These are phyloP conservation scores for Endoconidiophora polonica DNA, from an alignment of 2,329 filamentous ascomycete genomes.

Conservation along the genomic window DNA sequence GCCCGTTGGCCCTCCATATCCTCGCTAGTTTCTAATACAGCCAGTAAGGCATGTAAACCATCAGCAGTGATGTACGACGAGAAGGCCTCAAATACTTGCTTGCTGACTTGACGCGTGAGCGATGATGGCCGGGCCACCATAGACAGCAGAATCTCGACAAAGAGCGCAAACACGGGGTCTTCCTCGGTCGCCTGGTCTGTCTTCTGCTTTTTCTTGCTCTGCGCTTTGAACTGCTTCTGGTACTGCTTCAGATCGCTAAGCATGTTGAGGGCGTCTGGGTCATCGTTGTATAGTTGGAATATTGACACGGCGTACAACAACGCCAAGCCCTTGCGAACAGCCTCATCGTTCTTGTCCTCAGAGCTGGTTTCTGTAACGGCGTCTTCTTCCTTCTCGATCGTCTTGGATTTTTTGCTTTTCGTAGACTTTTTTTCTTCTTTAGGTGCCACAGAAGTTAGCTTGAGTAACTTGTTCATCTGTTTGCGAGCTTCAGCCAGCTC, in stretches of 20 bases:
- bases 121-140: slow-evolving; percentile 75
- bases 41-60: slow-evolving; percentile 47
- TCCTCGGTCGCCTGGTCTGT: slow-evolving; percentile 34
- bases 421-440: slow-evolving; percentile 15
- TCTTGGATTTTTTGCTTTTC: slow-evolving; percentile 1
- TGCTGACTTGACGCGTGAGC: slow-evolving; percentile 69
- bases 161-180: slow-evolving; percentile 27
- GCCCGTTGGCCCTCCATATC: slow-evolving; percentile 69
- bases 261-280: slow-evolving; percentile 68
- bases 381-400: not conserved
- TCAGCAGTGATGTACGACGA: slow-evolving; percentile 55
- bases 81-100: slow-evolving; percentile 77
- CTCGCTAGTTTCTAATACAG: slow-evolving; percentile 64
- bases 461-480: slow-evolving; percentile 36
- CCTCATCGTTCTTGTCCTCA: slow-evolving; percentile 21
- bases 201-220: slow-evolving; percentile 29
- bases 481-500: slow-evolving; percentile 35
- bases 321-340: slow-evolving; percentile 47
- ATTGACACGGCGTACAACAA: slow-evolving; percentile 73
- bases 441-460: slow-evolving; percentile 20
- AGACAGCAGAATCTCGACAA: slow-evolving; percentile 80
- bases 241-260: slow-evolving; percentile 68
- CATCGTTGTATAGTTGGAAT: slow-evolving; percentile 78
- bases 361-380: slow-evolving; percentile 12
- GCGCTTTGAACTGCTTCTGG: slow-evolving; percentile 46